phyloP scores from a whole-genome alignment of 192 early-diverging fungal genomes.

The Linnemannia schmuckeri region DNA sequence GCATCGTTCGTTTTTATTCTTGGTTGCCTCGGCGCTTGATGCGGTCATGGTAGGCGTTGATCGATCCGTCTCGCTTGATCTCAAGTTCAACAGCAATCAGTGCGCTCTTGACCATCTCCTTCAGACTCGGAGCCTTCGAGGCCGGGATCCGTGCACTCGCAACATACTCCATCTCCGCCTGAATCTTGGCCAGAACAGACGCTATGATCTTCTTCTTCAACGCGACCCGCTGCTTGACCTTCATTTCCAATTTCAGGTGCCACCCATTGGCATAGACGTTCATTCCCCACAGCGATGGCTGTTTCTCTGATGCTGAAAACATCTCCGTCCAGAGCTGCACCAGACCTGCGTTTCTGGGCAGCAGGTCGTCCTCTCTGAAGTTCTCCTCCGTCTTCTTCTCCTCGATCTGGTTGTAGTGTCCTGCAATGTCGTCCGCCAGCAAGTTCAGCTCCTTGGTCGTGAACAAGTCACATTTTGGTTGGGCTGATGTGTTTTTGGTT shows the following conservation, averaged over 20 bases:
- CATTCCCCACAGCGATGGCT: background rate
- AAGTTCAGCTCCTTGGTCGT: background rate
- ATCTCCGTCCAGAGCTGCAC: background rate
- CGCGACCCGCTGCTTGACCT: background rate
- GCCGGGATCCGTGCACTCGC: background rate
- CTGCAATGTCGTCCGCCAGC: background rate
- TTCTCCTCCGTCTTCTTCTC: background rate
- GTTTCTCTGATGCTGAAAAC: background rate
- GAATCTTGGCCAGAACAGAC: background rate
- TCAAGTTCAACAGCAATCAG: background rate
- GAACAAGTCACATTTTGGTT: background rate
- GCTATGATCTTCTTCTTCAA: background rate
- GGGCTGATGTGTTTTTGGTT: background rate
- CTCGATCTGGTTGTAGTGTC: background rate
- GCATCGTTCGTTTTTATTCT: no score
- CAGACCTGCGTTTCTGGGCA: background rate
- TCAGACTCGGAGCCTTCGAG: background rate
- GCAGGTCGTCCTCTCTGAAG: background rate
- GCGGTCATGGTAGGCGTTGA: constrained; percentile 2
- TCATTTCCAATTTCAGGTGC: background rate
- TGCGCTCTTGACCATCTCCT: constrained; percentile 3
- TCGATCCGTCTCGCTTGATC: background rate
- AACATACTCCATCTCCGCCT: background rate
- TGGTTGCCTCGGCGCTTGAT: background rate
- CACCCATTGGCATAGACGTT: background rate